A percentile compares a stretch with the other conserved stretches of the same genome.
Evolutionary conservation across 2,329 filamentous ascomycete genomes (phyloP).

Genomic region (Botryosphaeria dothidea): DNA sequence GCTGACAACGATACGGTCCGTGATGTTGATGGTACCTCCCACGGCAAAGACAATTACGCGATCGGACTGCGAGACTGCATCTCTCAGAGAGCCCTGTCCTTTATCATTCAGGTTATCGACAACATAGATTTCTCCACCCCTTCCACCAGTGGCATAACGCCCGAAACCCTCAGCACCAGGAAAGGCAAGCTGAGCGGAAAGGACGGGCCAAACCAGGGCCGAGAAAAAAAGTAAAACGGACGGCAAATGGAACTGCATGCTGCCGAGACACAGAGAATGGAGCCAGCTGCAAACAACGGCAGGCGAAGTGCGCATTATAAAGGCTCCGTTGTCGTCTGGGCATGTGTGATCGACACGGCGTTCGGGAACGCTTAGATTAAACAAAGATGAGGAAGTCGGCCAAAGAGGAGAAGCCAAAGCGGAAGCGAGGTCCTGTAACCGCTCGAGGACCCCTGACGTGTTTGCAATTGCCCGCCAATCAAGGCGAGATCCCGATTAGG

Average conservation of each 20-base stretch:
- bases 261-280: background rate
- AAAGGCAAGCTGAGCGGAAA: slow-evolving; percentile 42
- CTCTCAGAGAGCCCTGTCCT: slow-evolving; percentile 52
- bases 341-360: slow-evolving; percentile 7
- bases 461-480: slow-evolving; percentile 15
- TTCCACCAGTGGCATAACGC: slow-evolving; percentile 48
- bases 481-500: background rate
- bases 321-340: background rate
- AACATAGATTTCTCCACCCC: slow-evolving; percentile 50
- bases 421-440: slow-evolving; percentile 16
- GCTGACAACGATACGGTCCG: slow-evolving; percentile 48
- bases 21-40: slow-evolving; percentile 53
- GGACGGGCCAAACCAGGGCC: slow-evolving; percentile 16
- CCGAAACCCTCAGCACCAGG: slow-evolving; percentile 55
- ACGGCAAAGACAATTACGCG: slow-evolving; percentile 54
- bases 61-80: slow-evolving; percentile 50
- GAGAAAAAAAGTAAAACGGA: background rate
- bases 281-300: background rate
- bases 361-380: slow-evolving; percentile 13
- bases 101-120: slow-evolving; percentile 52
- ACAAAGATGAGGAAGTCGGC: slow-evolving; percentile 8
- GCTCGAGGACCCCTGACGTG: slow-evolving; percentile 2
- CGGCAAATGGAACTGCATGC: background rate
- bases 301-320: background rate
- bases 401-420: background rate